Base-by-base conservation (phyloP, 768 basidiomycete genomes). In the Paxillus rubicundulus region DNA sequence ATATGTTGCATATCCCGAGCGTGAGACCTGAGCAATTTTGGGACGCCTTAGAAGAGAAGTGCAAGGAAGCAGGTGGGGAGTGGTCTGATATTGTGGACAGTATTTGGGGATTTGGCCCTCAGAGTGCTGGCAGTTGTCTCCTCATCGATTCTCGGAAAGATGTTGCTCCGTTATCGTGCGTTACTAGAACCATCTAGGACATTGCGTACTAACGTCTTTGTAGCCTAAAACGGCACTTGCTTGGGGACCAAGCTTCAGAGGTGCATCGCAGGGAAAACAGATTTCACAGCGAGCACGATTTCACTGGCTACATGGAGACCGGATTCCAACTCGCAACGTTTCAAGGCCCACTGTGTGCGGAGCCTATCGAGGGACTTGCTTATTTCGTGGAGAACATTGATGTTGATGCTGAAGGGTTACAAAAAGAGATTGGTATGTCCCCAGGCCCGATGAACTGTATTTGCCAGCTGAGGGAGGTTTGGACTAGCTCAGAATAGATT, bases 321-420 rank as follows among this genome's bases (percentile, higher is more conserved):
- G 96, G 95, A 2, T 99, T 99, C 71, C 95, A 97, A 71, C 80
- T 98, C 43, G 95, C 93, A 1, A 88, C 87, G 2, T 88, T 93
- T 67, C 92, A 95, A 70, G 97, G 97, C 0, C 96, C 97, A 12
- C 71, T 99, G 17, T 98, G 97, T 60, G 88, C 87, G 7, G 97
- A 99, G 68, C 97, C 97, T 2, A 84, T 98, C 8, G 87, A 95
- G 58, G 96, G 96, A 0, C 74, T 99, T 74, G 92, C 86, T 0
- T 98, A 87, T 72, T 90, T 96, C 54, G 80, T 98, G 1, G 94
- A 98, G 65, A 75, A 73, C 24, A 72, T 98, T 3, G 76, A 80
- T 13, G 74, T 92, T 18, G 82, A 92, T 58, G 62, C 62, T 45
- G 79, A 78, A 38, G 74, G 74, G 21, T 67, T 92, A 36, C 78